A percentile compares a stretch with the other conserved stretches of the same genome.
These are phyloP conservation scores for Adansonia rubrostipa DNA, from an alignment of 441 rosid species.

Conservation along the genomic window DNA sequence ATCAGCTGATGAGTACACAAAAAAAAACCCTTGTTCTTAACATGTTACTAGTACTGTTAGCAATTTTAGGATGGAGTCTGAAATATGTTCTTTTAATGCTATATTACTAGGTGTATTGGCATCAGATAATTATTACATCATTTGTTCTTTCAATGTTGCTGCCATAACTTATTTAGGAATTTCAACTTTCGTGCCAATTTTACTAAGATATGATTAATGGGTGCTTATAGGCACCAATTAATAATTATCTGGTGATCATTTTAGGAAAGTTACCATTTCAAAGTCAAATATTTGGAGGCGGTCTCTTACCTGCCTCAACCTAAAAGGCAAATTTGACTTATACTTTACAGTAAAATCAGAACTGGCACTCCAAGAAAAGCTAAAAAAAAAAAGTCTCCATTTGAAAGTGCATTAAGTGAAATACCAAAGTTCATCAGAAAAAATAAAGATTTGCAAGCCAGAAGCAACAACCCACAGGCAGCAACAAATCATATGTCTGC, in stretches of 20 bases:
- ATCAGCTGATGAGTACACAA: slow-evolving; percentile 47
- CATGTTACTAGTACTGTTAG: neutral
- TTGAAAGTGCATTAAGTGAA: too few species aligned
- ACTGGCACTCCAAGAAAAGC: too few species aligned
- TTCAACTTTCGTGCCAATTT: neutral
- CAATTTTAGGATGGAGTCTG: neutral
- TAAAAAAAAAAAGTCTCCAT: too few species aligned
- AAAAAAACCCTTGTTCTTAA: neutral
- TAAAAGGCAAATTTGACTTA: too few species aligned
- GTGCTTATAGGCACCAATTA: neutral
- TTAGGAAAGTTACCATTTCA: neutral
- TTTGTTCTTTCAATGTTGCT: neutral
- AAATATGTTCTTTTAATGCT: neutral
- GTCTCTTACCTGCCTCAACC: too few species aligned
- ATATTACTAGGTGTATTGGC: neutral
- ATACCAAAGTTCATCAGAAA: neutral
- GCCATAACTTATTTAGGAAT: neutral
- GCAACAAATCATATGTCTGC: neutral
- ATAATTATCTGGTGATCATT: neutral
- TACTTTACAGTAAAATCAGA: too few species aligned
- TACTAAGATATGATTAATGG: neutral
- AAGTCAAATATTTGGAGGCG: too few species aligned
- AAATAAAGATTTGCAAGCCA: neutral
- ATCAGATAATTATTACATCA: slow-evolving; percentile 4
- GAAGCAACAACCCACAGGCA: too few species aligned